Conservation (phyloP, 306 rosid species). For the Gillenia trifoliata region DNA sequence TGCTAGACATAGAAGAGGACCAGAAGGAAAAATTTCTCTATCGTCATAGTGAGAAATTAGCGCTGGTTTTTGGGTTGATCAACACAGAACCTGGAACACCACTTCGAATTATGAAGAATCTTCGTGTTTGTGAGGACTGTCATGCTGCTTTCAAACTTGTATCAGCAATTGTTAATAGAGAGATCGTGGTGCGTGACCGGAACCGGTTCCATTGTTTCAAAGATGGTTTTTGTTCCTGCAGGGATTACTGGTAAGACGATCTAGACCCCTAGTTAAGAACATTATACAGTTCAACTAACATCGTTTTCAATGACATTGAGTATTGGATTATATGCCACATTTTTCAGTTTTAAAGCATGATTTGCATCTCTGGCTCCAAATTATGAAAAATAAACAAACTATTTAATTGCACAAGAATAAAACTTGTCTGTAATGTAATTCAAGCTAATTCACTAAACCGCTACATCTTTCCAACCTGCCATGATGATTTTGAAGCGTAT, state of each 20-base stretch:
- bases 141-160: conserved; percentile 41
- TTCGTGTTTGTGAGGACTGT: conserved; percentile 56
- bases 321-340: conserved; percentile 9
- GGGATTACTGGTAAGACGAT: conserved; percentile 38
- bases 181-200: conserved; percentile 42
- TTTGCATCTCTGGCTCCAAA: neutral
- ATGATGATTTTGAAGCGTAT: conserved; percentile 23
- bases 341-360: neutral
- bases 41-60: conserved; percentile 48
- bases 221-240: conserved; percentile 40
- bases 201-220: conserved; percentile 47
- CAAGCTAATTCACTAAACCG: neutral
- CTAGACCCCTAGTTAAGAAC: neutral
- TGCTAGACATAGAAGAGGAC: conserved; percentile 46
- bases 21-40: conserved; percentile 41
- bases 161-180: conserved; percentile 30
- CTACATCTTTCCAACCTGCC: neutral
- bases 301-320: neutral
- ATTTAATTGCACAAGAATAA: neutral
- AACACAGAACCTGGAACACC: conserved; percentile 37
- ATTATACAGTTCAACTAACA: neutral
- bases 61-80: conserved; percentile 43
- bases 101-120: conserved; percentile 57
- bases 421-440: neutral
- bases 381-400: neutral